These are phyloP conservation scores for Microstroma glucosiphilum DNA, from an alignment of 1,284 basidiomycete genomes.

Conservation along the genomic window DNA sequence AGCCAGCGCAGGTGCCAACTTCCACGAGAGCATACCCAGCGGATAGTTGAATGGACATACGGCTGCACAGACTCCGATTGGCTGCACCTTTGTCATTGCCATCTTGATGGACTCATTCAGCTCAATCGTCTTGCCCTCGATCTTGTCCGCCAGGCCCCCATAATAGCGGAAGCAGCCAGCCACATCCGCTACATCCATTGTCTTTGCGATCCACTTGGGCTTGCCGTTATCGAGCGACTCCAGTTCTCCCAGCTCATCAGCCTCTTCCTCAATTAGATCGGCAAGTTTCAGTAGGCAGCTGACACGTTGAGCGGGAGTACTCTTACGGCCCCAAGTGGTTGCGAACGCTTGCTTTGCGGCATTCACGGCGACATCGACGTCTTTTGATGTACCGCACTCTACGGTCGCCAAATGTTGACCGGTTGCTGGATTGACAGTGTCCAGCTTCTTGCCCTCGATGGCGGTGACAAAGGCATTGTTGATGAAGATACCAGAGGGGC, in stretches of 20 bases:
- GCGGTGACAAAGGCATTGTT: constrained; percentile 19
- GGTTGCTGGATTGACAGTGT: constrained; percentile 22
- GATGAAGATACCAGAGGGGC: constrained; percentile 25
- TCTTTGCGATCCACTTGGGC: constrained; percentile 19
- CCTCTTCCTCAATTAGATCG: constrained; percentile 21
- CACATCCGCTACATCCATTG: constrained; percentile 14
- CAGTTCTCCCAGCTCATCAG: constrained; percentile 15
- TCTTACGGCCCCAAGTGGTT: constrained; percentile 20
- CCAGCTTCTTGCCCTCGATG: constrained; percentile 9
- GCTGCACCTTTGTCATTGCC: constrained; percentile 10
- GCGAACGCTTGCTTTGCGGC: constrained; percentile 18
- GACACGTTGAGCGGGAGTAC: constrained; percentile 15
- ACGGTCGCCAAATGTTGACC: constrained; percentile 23
- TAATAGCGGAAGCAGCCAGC: constrained; percentile 15
- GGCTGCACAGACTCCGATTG: constrained; percentile 12
- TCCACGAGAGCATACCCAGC: constrained; percentile 23
- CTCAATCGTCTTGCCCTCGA: constrained; percentile 15
- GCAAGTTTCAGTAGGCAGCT: constrained; percentile 18
- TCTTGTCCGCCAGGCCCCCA: constrained; percentile 16
- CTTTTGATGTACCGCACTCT: constrained; percentile 13
- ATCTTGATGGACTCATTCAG: constrained; percentile 12
- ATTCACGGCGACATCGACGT: constrained; percentile 27
- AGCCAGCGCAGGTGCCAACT: constrained; percentile 28
- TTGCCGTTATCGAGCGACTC: constrained; percentile 23
- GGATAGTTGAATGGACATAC: constrained; percentile 29